Conservation (phyloP, 331 rosid genomes). For the Quercus phellos region DNA sequence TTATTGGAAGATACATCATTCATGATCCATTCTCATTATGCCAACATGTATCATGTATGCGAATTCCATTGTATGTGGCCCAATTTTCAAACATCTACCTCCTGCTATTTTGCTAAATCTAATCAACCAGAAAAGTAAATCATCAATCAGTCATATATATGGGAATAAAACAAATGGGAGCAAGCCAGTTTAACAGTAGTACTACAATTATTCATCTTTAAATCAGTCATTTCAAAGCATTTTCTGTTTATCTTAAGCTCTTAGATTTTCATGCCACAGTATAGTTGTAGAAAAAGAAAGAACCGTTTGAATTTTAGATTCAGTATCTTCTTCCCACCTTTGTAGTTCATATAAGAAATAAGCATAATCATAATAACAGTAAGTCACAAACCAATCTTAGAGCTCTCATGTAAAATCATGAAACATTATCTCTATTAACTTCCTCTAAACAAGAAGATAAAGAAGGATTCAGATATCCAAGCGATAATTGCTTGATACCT, state of each 20-base stretch:
- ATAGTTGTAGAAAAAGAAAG: not conserved
- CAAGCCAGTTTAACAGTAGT: conserved; percentile 19
- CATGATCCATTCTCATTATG: not conserved
- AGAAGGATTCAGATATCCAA: not conserved
- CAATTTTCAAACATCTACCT: not conserved
- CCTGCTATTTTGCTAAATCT: conserved; percentile 14
- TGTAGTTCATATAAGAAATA: too few species aligned
- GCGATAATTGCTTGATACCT: not conserved
- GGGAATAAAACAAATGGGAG: conserved; percentile 18
- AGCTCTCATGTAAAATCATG: too few species aligned
- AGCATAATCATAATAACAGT: too few species aligned
- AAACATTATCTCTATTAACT: not conserved
- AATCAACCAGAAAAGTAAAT: conserved; percentile 14
- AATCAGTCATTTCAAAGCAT: not conserved
- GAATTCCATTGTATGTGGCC: conserved; percentile 5
- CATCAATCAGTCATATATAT: conserved; percentile 20
- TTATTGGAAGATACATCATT: too few species aligned
- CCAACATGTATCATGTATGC: not conserved
- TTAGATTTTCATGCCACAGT: not conserved
- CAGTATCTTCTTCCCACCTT: not conserved
- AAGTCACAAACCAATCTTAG: too few species aligned
- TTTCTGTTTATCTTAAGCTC: conserved; percentile 9
- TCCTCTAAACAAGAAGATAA: not conserved
- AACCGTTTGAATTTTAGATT: too few species aligned
- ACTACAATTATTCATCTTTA: conserved; percentile 18